phyloP scores from a whole-genome alignment of 305 asterid species.

The Salvia sclarea region DNA sequence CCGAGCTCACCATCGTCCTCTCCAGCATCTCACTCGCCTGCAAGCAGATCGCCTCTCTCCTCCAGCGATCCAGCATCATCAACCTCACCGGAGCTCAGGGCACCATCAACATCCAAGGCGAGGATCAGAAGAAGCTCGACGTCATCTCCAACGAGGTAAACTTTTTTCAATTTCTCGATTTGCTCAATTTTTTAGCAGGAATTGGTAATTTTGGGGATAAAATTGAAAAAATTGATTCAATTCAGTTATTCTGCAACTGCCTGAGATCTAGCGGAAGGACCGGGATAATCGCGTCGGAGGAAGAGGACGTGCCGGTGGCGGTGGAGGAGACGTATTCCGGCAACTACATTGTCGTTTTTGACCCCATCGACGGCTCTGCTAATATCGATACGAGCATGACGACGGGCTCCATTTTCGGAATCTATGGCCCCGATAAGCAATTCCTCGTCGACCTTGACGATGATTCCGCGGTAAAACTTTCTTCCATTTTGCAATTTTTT shows the following conservation, averaged over 20 bases:
- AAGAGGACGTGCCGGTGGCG: constrained; percentile 88
- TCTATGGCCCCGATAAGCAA: constrained; percentile 58
- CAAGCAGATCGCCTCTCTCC: constrained; percentile 74
- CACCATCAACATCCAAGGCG: constrained; percentile 77
- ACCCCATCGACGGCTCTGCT: constrained; percentile 89
- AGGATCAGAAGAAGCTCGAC: constrained; percentile 90
- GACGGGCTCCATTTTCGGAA: constrained; percentile 70
- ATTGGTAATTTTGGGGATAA: no score
- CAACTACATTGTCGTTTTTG: constrained; percentile 84
- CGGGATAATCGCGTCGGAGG: constrained; percentile 87
- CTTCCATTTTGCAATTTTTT: no score
- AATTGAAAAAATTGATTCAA: background rate
- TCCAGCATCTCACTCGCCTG: constrained; percentile 86
- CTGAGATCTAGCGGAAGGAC: constrained; percentile 83
- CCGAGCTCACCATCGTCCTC: constrained; percentile 76
- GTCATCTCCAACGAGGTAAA: constrained; percentile 66
- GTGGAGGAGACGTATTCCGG: constrained; percentile 93
- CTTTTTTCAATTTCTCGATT: no score
- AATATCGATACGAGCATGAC: constrained; percentile 76
- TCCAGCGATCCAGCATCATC: constrained; percentile 69
- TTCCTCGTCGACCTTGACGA: constrained; percentile 61
- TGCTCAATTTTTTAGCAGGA: no score
- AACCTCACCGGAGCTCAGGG: constrained; percentile 91
- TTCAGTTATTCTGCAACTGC: constrained; percentile 72
- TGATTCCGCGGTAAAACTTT: constrained; percentile 45